Percentiles rank a stretch among this genome's conserved stretches.
Evolutionary conservation across 2,329 filamentous ascomycete species (phyloP).

Genomic region (Fusarium ambrosium): DNA sequence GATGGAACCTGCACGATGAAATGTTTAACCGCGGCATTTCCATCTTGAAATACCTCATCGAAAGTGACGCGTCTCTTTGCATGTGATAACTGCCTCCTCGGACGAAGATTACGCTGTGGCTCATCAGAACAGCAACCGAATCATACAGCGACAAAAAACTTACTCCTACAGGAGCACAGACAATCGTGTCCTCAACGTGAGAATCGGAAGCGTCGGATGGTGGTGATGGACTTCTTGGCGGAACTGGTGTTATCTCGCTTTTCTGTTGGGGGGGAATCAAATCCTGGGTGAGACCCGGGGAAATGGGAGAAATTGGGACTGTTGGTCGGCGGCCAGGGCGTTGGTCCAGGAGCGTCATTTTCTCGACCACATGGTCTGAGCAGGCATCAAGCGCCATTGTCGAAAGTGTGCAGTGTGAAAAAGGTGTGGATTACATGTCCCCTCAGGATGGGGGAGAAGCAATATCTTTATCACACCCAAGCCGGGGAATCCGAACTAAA

Average conservation of each 20-base stretch:
- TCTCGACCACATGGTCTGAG: not conserved
- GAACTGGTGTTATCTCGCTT: slow-evolving; percentile 1
- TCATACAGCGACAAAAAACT: not conserved
- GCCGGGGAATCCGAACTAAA: not conserved
- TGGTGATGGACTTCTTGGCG: slow-evolving; percentile 7
- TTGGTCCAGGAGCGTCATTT: not conserved
- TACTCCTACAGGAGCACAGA: not conserved
- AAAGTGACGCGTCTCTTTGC: not conserved
- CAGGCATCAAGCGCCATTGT: slow-evolving; percentile 1
- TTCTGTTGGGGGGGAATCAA: slow-evolving; percentile 5
- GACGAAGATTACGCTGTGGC: not conserved
- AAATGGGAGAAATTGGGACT: not conserved
- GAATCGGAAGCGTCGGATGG: slow-evolving; percentile 6
- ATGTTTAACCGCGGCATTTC: not conserved
- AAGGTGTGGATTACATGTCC: not conserved
- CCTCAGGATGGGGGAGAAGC: not conserved
- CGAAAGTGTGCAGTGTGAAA: not conserved
- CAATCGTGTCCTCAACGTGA: slow-evolving; percentile 6
- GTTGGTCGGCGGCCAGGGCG: not conserved
- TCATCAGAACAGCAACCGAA: not conserved
- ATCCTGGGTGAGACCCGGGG: not conserved
- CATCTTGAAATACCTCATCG: not conserved
- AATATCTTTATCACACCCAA: not conserved
- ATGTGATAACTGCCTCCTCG: not conserved
- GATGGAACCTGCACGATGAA: not conserved